Evolutionary conservation across 495 filamentous ascomycete species (phyloP), one percentile per base, ranked within the genome.

Genomic region (Astrocystis sublimbata): DNA sequence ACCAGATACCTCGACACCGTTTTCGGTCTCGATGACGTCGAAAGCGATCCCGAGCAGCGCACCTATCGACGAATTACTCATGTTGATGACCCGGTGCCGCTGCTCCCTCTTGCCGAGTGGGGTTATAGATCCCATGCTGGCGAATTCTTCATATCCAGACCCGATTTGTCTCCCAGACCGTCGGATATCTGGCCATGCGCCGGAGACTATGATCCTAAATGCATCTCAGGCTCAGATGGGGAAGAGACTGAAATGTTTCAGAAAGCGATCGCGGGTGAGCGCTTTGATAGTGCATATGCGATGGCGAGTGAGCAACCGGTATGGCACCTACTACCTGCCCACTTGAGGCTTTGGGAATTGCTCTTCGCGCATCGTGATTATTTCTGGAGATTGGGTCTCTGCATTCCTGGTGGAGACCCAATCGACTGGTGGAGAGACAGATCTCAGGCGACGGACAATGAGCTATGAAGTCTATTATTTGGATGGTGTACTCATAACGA

Each of bases 321-420:
- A 26, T 68, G 68, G 68, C 71, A 70, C 63, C 75, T 92, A 19
- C 89, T 90, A 19, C 89, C 90, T 15, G 72, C 82, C 9, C 76
- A 85, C 46, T 88, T 87, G 65, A 88, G 88, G 70, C 81, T 93
- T 9, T 94, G 96, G 91, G 86, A 96, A 77, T 76, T 96, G n/a
- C 89, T 97, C 72, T 92, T 92, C 77, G 89, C 93, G 15, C 94
- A 98, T 78, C 80, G 94, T 55, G 94, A 98, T 75, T 98, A 98
- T 70, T 98, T 98, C 72, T 94, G 92, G 89, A 77, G 94, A 33
- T 68, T 98, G 61, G 94, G 94, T 0, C 75, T 98, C 43, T 98
- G 94, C 77, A 79, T 97, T 5, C 93, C 93, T 2, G 89, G 89
- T 4, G 91, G 90, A 2, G 91, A 92, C 75, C 88, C 88, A 4